Base-by-base conservation (phyloP, 2,329 filamentous ascomycete genomes). In the Trichoderma afroharzianum region DNA sequence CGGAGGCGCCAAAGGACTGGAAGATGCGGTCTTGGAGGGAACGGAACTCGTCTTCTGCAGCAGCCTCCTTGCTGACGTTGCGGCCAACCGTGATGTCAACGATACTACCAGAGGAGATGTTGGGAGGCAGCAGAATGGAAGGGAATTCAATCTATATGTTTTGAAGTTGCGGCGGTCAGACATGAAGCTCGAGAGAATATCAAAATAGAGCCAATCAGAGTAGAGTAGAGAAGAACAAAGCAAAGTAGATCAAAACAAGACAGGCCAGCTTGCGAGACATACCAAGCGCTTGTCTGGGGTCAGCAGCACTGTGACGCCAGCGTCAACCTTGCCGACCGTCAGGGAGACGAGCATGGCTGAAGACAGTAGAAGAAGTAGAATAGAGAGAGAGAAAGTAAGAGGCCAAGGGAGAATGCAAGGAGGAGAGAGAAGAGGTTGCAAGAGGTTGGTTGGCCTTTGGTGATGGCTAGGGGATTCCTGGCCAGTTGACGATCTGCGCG, bases 311-410 rank as follows among this genome's bases (percentile, higher is more conserved):
- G 96, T 97, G 80, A 99, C 95, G 83, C 96, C 96, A 78, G 96
- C 96, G 83, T 99, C 96, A 83, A 99, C 96, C 86, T 99, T 99
- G 86, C 96, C 96, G 83, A 99, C 96, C 64, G 95, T 98, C 80
- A 99, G 88, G 76, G 96, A 98, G 83, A 99, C 93, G 79, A 98
- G 88, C 96, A 99, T 98, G 64, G 81, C 70, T 71, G 43, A 7
- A 68, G 9, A 6, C 14, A 28, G 6, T 21, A 26, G 21, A 9
- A 58, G 3, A n/a, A 8, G 8, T 24, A 59, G 33, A 30, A 6
- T 8, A 62, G 39, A 32, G n/a, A 18, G 8, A 26, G 21, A 24
- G 15, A n/a, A 14, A n/a, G 7, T 12, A 39, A 11, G 53, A 43
- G 12, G 6, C 5, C 5, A 2, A 50, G 12, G 21, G 39, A 63